These are phyloP conservation scores for Yamadazyma mexicana DNA, from an alignment of 1,139 yeast genomes.

Conservation along the genomic window DNA sequence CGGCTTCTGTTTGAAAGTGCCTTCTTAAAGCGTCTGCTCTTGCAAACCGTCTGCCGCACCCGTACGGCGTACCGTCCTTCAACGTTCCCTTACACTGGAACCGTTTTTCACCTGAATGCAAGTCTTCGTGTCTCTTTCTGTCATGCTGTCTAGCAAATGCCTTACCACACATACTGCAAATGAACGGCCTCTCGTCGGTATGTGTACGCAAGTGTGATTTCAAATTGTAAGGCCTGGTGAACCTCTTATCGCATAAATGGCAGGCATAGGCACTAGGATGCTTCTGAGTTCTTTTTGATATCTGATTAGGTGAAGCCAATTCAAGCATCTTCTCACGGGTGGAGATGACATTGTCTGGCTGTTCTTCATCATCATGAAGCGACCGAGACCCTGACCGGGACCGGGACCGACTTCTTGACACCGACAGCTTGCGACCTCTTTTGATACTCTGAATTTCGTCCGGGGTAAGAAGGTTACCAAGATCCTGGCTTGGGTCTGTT, in stretches of 20 bases:
- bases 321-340: conserved; percentile 63
- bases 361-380: conserved; percentile 16
- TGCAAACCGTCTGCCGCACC: conserved; percentile 92
- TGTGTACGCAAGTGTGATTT: conserved; percentile 92
- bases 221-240: conserved; percentile 89
- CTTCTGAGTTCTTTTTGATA: conserved; percentile 61
- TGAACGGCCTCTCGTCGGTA: conserved; percentile 89
- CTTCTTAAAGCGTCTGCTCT: conserved; percentile 93
- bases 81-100: conserved; percentile 79
- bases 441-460: conserved; percentile 33
- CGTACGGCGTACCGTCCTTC: conserved; percentile 71
- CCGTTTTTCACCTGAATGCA: conserved; percentile 88
- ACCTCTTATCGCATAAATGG: conserved; percentile 78
- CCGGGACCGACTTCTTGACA: conserved; percentile 16
- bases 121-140: conserved; percentile 87
- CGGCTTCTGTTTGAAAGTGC: conserved; percentile 93
- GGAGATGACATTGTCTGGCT: conserved; percentile 21
- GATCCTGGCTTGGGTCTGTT: conserved; percentile 3
- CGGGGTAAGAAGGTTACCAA: conserved; percentile 28
- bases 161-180: conserved; percentile 84
- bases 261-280: conserved; percentile 83
- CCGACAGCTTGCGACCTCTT: conserved; percentile 33
- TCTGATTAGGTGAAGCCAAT: conserved; percentile 54
- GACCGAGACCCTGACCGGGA: conserved; percentile 19
- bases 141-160: conserved; percentile 97